A percentile compares a stretch with the other conserved stretches of the same genome.
Conservation (phyloP, 208 protist species). For the Crithidia brevicula region DNA sequence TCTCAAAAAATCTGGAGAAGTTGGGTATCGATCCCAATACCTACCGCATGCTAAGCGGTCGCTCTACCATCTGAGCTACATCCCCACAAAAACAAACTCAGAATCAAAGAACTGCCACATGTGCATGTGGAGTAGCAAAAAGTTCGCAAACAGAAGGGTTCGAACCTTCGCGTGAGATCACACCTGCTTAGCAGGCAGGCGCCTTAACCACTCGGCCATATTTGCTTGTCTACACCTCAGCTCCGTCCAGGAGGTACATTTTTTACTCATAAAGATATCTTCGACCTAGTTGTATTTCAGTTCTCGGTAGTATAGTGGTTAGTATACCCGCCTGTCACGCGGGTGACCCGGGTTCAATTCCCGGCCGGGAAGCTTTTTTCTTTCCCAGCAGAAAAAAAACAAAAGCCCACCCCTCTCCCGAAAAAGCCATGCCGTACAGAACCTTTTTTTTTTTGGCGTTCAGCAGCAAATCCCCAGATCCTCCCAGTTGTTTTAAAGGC, state of each 20-base stretch:
- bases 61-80: constrained; percentile 95
- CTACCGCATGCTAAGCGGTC: constrained; percentile 94
- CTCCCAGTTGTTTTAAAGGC: too few relatives aligned
- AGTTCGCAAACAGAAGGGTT: constrained; percentile 88
- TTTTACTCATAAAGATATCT: neutral
- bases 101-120: too few relatives aligned
- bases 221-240: constrained; percentile 48
- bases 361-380: constrained; percentile 47
- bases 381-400: too few relatives aligned
- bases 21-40: constrained; percentile 95
- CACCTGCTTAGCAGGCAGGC: constrained; percentile 92
- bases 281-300: neutral
- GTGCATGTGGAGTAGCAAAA: constrained; percentile 42
- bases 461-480: too few relatives aligned
- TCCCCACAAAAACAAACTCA: too few relatives aligned
- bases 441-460: too few relatives aligned
- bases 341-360: constrained; percentile 56
- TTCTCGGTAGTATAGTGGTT: constrained; percentile 60
- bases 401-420: neutral
- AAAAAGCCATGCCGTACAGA: too few relatives aligned
- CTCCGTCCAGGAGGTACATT: neutral
- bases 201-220: constrained; percentile 91
- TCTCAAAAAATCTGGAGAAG: constrained; percentile 89
- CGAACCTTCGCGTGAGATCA: constrained; percentile 93
- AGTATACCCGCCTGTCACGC: constrained; percentile 56